These are phyloP conservation scores for Auricularia auricula-judae DNA, from an alignment of 768 basidiomycete species.

Conservation along the genomic window DNA sequence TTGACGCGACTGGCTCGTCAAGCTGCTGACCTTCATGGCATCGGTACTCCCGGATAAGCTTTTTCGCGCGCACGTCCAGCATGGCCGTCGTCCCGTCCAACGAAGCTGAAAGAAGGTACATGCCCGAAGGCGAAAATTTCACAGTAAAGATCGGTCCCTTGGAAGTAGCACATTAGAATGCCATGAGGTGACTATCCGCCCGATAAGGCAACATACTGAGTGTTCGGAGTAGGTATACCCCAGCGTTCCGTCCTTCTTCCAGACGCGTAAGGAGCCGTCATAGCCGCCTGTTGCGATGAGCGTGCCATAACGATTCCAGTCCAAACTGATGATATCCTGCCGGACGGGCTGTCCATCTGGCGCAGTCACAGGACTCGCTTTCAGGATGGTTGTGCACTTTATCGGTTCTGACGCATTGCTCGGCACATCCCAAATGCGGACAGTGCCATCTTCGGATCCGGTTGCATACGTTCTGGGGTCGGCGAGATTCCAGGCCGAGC, in stretches of 20 bases:
- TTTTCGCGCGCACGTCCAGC: neutral
- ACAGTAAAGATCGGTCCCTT: neutral
- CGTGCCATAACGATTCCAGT: slow-evolving; percentile 71
- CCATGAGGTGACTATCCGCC: too few species aligned
- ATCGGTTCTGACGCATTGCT: neutral
- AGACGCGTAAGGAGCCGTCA: slow-evolving; percentile 64
- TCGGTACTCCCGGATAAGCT: slow-evolving; percentile 24
- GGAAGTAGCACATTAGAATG: neutral
- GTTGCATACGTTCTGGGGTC: neutral
- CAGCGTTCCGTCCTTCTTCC: slow-evolving; percentile 48
- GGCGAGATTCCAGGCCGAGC: neutral
- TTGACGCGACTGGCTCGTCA: neutral
- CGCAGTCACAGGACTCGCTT: neutral
- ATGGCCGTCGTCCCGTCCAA: neutral
- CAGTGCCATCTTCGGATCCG: slow-evolving; percentile 52
- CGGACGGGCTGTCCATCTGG: slow-evolving; percentile 26
- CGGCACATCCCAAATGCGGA: slow-evolving; percentile 53
- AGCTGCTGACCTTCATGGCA: slow-evolving; percentile 47
- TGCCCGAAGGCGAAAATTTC: neutral
- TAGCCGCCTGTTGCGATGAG: slow-evolving; percentile 71
- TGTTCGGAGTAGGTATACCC: slow-evolving; percentile 27
- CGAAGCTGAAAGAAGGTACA: neutral
- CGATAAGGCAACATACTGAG: too few species aligned
- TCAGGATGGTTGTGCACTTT: neutral
- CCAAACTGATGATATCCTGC: slow-evolving; percentile 60